Evolutionary conservation across 805 yeast genomes (phyloP), one percentile per base, ranked within the genome.

Genomic region (Candida awuae): DNA sequence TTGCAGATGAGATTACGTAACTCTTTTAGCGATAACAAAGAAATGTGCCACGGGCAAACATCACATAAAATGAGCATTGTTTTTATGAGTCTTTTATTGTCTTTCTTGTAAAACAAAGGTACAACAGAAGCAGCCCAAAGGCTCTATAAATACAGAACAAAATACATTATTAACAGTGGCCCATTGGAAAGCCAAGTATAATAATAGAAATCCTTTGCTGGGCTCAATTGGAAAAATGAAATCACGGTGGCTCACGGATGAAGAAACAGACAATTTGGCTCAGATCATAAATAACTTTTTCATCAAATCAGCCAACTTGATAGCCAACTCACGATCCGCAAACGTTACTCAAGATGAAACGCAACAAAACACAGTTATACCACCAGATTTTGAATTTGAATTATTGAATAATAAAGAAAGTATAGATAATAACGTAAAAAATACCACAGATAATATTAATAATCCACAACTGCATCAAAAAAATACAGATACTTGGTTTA

Each of bases 401-500:
- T n/a, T n/a, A n/a, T n/a, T n/a, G n/a, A n/a, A n/a, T n/a, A n/a
- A n/a, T n/a, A n/a, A n/a, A n/a, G n/a, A n/a, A n/a, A n/a, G n/a
- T n/a, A 32, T n/a, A 31, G 6, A 20, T n/a, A 14, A 26, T 26
- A 26, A 37, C 28, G 7, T 23, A 6, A 29, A 29, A 21, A 18
- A 22, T 15, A 32, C 15, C 18, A n/a, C n/a, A n/a, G n/a, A n/a
- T n/a, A n/a, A n/a, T n/a, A n/a, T n/a, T n/a, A n/a, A n/a, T n/a
- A n/a, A n/a, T n/a, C n/a, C n/a, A n/a, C 10, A 25, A 10, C n/a
- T 14, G 28, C 28, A 12, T 25, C 35, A 35, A 4, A 33, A 34
- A 8, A 66, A 68, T 45, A 42, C 68, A 38, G 75, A 75, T 53
- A 71, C 69, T 49, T 82, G 90, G 90, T 77, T 77, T 53, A 71